Base-by-base conservation (phyloP, 345 rosid genomes). In the Populus pruinosa region DNA sequence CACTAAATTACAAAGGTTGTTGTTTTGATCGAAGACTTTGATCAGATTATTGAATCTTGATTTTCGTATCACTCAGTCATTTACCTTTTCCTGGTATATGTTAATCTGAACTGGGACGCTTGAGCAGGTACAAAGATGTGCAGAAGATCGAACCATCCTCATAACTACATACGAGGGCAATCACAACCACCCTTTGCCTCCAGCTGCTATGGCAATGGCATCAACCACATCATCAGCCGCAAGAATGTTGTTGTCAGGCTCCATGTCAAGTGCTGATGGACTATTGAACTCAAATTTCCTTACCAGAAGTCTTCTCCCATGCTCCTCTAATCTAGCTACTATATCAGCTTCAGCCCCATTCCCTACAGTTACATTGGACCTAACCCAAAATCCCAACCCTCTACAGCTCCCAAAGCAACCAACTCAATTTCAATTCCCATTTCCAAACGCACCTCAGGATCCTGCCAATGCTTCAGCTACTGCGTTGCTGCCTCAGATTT, bases 321-420 rank as follows among this genome's bases (percentile, higher is more conserved):
- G 96, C 79, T 92, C 99, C n/a, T 89, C 98, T 27, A 92, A 90
- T 90, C 88, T 96, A 92, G 99, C 97, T 25, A 91, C 99, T 0
- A 87, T 96, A 63, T 96, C 99, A 71, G 99, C 98, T 36, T 92
- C 98, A 8, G 97, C 99, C 35, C 99, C 97, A 56, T 96, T 96
- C 67, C 99, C 98, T 10, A 96, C 99, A 23, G 90, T 96, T 21
- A 96, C 99, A 69, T 78, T 96, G 75, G 99, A 96, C 90, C 85
- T 96, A 25, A 92, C 91, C 78, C 96, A 77, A 56, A 74, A 70
- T 53, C 89, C 87, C 16, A 86, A 82, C 76, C 85, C 87, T 2
- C 36, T 83, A 62, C 89, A 87, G 59, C 31, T 82, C 70, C 91
- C 82, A 33, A 85, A 79, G 31, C 66, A 78, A 8, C 83, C 83